phyloP scores from a whole-genome alignment of 495 filamentous ascomycete genomes.

The Talaromyces liani region DNA sequence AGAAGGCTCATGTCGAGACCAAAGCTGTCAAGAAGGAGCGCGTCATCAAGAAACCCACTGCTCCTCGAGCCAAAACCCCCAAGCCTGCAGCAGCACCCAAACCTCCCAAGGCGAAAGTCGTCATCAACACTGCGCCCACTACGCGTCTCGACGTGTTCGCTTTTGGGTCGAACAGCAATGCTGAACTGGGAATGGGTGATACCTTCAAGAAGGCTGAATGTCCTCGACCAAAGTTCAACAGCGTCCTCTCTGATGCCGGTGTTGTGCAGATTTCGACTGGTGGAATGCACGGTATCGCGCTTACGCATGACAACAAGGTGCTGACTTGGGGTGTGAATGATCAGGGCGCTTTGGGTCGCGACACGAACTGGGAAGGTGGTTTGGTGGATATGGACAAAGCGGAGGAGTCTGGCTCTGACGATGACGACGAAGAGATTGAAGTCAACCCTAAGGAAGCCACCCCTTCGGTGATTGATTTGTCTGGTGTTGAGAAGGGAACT shows the following conservation, averaged over 20 bases:
- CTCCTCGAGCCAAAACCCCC: neutral
- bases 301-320: constrained; percentile 58
- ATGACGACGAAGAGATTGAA: constrained; percentile 41
- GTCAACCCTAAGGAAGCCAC: constrained; percentile 55
- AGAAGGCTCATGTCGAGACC: constrained; percentile 4
- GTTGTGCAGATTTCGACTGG: constrained; percentile 57
- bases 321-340: constrained; percentile 70
- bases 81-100: constrained; percentile 1
- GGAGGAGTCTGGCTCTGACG: constrained; percentile 29
- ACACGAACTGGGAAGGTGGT: constrained; percentile 47
- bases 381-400: constrained; percentile 40
- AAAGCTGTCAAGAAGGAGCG: neutral
- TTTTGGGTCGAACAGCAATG: constrained; percentile 41
- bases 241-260: constrained; percentile 41
- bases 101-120: constrained; percentile 10
- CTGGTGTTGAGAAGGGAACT: constrained; percentile 43
- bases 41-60: constrained; percentile 2
- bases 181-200: constrained; percentile 48
- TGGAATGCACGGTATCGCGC: constrained; percentile 58
- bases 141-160: constrained; percentile 42
- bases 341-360: constrained; percentile 57
- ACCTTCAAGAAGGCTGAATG: constrained; percentile 36
- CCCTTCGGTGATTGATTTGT: constrained; percentile 40
- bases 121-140: constrained; percentile 30
- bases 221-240: constrained; percentile 44